Evolutionary conservation across 2,329 filamentous ascomycete genomes (phyloP).

Genomic region (Beauveria sp.): DNA sequence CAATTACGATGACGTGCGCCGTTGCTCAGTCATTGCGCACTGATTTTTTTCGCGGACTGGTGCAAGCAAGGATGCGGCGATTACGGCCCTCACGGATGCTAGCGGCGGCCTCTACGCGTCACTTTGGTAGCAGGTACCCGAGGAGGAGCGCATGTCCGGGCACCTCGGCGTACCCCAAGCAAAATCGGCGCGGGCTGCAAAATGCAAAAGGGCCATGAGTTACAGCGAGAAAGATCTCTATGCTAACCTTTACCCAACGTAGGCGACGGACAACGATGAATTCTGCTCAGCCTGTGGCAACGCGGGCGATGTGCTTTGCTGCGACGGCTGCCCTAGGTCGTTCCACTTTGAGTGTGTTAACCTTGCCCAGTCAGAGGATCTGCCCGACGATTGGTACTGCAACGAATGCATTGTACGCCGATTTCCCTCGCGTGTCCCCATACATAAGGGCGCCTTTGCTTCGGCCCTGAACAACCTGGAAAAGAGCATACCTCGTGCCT

Average conservation of each 20-base stretch:
- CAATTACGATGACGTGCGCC: neutral
- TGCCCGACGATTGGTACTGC: constrained; percentile 80
- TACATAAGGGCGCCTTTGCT: constrained; percentile 50
- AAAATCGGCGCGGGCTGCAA: neutral
- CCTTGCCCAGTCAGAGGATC: constrained; percentile 60
- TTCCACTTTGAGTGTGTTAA: constrained; percentile 89
- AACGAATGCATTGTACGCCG: constrained; percentile 55
- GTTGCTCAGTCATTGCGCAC: neutral
- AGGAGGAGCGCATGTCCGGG: neutral
- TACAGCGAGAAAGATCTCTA: constrained; percentile 13
- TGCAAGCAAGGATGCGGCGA: neutral
- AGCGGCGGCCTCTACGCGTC: constrained; percentile 1
- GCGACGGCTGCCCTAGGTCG: constrained; percentile 82
- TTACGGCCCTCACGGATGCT: neutral
- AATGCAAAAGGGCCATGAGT: neutral
- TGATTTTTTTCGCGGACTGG: neutral
- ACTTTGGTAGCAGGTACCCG: neutral
- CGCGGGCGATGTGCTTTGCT: constrained; percentile 81
- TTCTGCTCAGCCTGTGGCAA: constrained; percentile 81
- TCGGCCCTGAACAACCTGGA: constrained; percentile 58
- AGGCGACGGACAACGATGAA: constrained; percentile 69
- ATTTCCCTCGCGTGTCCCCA: constrained; percentile 37
- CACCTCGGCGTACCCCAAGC: neutral
- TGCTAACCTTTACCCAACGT: constrained; percentile 24
- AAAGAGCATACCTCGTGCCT: constrained; percentile 63